Evolutionary conservation across 441 rosid genomes (phyloP), one percentile per base, ranked within the genome.

Genomic region (Biscutella laevigata): DNA sequence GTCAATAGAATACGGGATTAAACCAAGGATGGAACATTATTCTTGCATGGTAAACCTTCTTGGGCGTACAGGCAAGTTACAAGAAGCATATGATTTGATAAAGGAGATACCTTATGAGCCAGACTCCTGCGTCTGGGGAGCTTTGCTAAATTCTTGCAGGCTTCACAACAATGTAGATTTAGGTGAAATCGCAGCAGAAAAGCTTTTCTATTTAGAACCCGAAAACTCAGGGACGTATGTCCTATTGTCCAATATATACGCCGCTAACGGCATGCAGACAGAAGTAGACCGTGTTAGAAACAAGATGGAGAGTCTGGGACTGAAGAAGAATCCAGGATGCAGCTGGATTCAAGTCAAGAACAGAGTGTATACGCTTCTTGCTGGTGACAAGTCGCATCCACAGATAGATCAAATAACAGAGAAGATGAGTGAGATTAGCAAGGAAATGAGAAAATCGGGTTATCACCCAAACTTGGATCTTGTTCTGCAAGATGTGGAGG

Each of bases 241-340:
- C 34, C 81, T 79, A 24, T 68, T 81, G 36, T 76, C 85, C 41
- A 77, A 79, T 67, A 74, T 81, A 50, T 81, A 81, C 46, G 82
- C 82, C 1, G 62, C 78, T 4, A 76, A 69, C 30, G 75, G 69
- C 26, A 74, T 74, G 80, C 72, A 79, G 81, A 25, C 13, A 36
- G 71, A 79, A 61, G 88, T 73, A 48, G 76, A 74, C 61, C 30
- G 41, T 3, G 50, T 76, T 26, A 70, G 83, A 50, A 75, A 78
- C 63, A 65, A 39, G 52, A 76, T 81, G 87, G 77, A 59, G 53
- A 69, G 58, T 28, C 52, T 30, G 28, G 81, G 78, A 34, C 24
- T 81, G 71, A 76, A 59, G 67, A 80, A 81, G 77, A 78, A 76
- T 33, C 87, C 87, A 0, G 84, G 84, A 28, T 78, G 78, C 66